Percentiles rank a stretch among this genome's conserved stretches.
Evolutionary conservation across 257 asterid species (phyloP).

Genomic region (Nicotiana attenuata): DNA sequence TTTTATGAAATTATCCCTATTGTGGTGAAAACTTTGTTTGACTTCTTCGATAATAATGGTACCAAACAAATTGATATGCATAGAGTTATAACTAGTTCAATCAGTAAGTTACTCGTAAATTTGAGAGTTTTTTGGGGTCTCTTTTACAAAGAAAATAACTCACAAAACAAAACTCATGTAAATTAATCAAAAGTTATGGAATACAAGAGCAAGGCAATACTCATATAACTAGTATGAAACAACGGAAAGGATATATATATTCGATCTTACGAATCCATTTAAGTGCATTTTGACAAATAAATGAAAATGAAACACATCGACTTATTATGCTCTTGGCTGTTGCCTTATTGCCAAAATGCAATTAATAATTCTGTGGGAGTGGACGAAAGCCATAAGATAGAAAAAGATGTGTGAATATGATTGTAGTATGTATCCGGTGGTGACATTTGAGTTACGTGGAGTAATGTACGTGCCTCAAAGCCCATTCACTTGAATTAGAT

Average conservation of each 20-base stretch:
- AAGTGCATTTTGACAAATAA: no score
- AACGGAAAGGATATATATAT: not conserved
- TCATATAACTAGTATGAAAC: not conserved
- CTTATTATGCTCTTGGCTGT: no score
- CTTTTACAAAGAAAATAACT: not conserved
- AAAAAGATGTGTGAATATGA: no score
- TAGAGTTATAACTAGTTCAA: not conserved
- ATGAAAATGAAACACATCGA: no score
- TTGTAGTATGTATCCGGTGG: no score
- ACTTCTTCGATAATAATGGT: no score
- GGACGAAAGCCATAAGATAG: no score
- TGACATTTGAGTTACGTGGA: not conserved
- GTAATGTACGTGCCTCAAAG: not conserved
- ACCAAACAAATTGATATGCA: not conserved
- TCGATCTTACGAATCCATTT: not conserved
- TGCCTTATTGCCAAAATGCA: no score
- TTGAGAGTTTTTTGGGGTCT: not conserved
- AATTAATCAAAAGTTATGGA: not conserved
- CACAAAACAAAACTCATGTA: not conserved
- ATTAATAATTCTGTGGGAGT: no score
- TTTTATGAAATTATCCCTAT: no score
- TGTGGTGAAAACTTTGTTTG: no score
- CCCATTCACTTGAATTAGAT: no score
- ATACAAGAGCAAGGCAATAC: not conserved
- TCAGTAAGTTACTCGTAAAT: not conserved